phyloP scores from a whole-genome alignment of 768 basidiomycete genomes.

The Lactarius tabidus region DNA sequence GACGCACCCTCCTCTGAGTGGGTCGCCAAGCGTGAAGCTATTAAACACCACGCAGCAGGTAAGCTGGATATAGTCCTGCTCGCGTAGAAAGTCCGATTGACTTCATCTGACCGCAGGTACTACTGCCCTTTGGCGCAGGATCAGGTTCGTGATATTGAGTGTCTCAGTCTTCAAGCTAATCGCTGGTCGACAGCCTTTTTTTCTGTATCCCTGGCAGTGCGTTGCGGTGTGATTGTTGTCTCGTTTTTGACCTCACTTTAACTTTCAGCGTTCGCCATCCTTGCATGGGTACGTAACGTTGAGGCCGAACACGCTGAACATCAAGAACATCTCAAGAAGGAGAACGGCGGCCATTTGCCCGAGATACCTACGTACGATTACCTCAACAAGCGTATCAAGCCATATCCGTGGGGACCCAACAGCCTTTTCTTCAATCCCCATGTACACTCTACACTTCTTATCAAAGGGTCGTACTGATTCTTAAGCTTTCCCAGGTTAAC shows the following conservation, averaged over 20 bases:
- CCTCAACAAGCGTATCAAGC: slow-evolving; percentile 70
- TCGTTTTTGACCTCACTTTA: slow-evolving; percentile 10
- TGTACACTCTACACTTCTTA: slow-evolving; percentile 39
- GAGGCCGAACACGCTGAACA: slow-evolving; percentile 68
- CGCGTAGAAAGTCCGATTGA: slow-evolving; percentile 9
- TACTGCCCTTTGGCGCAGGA: slow-evolving; percentile 79
- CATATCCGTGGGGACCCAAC: slow-evolving; percentile 85
- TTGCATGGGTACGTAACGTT: slow-evolving; percentile 47
- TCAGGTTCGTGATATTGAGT: slow-evolving; percentile 50
- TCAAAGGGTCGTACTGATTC: slow-evolving; percentile 10
- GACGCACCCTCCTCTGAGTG: slow-evolving; percentile 43
- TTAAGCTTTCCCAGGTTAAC: slow-evolving; percentile 45
- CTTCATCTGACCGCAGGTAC: slow-evolving; percentile 48
- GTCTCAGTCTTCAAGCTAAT: slow-evolving; percentile 1
- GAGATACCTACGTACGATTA: slow-evolving; percentile 70
- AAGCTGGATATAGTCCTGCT: slow-evolving; percentile 24
- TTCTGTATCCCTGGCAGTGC: slow-evolving; percentile 72
- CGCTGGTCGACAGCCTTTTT: slow-evolving; percentile 50
- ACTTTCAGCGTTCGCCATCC: slow-evolving; percentile 30
- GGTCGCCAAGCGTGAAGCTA: slow-evolving; percentile 49
- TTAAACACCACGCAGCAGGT: slow-evolving; percentile 67
- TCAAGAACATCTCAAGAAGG: slow-evolving; percentile 61
- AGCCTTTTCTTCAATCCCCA: slow-evolving; percentile 76
- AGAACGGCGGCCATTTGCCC: slow-evolving; percentile 70
- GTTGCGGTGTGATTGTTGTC: slow-evolving; percentile 31